A percentile compares a stretch with the other conserved stretches of the same genome.
phyloP scores from a whole-genome alignment of 2,329 filamentous ascomycete species.

The Fusarium nurragi region DNA sequence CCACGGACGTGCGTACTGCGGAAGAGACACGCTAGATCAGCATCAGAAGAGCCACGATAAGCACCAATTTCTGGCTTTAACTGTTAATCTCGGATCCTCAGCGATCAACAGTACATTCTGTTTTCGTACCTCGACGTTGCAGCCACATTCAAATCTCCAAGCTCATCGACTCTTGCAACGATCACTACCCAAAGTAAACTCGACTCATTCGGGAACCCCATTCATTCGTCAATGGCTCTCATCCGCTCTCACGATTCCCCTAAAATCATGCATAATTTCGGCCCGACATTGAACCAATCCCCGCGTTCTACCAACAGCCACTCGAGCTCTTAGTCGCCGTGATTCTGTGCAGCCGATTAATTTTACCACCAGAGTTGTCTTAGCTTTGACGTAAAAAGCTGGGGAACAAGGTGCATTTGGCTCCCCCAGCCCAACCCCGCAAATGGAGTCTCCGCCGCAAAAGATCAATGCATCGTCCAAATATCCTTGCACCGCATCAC shows the following conservation, averaged over 20 bases:
- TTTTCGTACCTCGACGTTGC: not conserved
- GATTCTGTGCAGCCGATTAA: not conserved
- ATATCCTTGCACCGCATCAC: conserved; percentile 16
- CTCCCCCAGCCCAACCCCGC: conserved; percentile 12
- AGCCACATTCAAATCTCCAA: not conserved
- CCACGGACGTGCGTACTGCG: not conserved
- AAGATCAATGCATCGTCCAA: not conserved
- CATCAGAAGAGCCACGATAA: not conserved
- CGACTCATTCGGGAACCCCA: not conserved
- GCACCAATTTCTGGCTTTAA: rapidly evolving
- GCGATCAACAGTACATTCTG: rapidly evolving
- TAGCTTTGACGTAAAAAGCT: not conserved
- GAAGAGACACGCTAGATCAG: rapidly evolving
- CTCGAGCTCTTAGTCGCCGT: not conserved
- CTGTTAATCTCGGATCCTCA: not conserved
- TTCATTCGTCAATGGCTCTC: conserved; percentile 10
- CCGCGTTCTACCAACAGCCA: not conserved
- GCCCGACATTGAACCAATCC: conserved; percentile 21
- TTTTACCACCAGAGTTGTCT: conserved; percentile 1
- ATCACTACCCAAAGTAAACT: conserved; percentile 13
- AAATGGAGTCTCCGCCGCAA: conserved; percentile 11
- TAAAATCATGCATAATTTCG: conserved; percentile 21
- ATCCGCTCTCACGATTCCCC: not conserved
- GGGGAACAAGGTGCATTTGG: conserved; percentile 3
- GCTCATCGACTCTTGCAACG: not conserved